Base-by-base conservation (phyloP, 805 yeast genomes). In the Cyberlindnera xylosilytica region DNA sequence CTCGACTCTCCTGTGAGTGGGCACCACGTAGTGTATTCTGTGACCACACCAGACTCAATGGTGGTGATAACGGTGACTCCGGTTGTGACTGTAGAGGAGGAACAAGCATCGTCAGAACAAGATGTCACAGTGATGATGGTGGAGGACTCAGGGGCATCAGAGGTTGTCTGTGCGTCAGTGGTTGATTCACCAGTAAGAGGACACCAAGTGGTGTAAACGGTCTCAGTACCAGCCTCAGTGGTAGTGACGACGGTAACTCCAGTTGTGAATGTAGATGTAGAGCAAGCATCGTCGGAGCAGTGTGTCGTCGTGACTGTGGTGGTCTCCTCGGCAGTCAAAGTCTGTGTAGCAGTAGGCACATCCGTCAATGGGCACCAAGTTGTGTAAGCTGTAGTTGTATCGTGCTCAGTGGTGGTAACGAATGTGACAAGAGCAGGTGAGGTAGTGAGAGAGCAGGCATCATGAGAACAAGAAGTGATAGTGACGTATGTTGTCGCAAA, bases 381-480 rank as follows among this genome's bases (percentile, higher is more conserved):
- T 13, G 59, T 56, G 26, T 45, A 50, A 17, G 42, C 50, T 16
- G 57, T 55, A 15, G 50, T 39, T 15, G 44, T 58, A 50, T 65
- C 66, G 51, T 53, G 44, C 20, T 53, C 51, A 32, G 68, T 64
- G 31, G 58, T 58, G 24, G 71, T 67, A 23, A 65, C 64, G 33
- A 62, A 54, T 6, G 56, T 38, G 6, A 54, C 50, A 22, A 48
- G 32, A 9, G 58, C 56, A 2, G 49, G 34, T 2, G 56, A 40
- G 13, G 44, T 29, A 1, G 55, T 50, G 4, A 32, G 17, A 4
- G 38, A 13, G 20, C 60, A 54, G 8, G 16, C 43, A 10, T 47
- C 26, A 1, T 44, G 16, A 1, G 46, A 42, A 32, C 61, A 56
- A 1, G 56, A 52, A 4, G 59, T 55, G 20, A 50, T 36, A 1